phyloP scores from a whole-genome alignment of 2,329 filamentous ascomycete species.

The Sarocladium oryzae region DNA sequence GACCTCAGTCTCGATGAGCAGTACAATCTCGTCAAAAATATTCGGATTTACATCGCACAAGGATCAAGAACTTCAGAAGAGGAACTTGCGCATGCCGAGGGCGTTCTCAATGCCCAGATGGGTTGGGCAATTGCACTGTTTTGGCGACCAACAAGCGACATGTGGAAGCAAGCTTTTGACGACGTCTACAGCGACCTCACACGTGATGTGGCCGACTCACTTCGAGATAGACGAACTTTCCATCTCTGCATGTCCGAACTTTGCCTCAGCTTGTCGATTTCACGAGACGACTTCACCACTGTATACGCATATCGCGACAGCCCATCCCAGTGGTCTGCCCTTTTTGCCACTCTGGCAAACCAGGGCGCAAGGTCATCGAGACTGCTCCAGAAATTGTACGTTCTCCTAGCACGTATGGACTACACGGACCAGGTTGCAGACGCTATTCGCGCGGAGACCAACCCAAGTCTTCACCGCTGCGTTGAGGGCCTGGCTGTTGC shows the following conservation, averaged over 20 bases:
- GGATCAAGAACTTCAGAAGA: not conserved
- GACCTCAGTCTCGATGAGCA: not conserved
- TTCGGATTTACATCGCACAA: not conserved
- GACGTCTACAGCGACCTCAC: not conserved
- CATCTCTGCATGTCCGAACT: not conserved
- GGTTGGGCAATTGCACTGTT: not conserved
- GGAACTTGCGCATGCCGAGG: too few relatives aligned
- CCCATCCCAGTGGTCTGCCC: not conserved
- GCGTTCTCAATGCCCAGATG: not conserved
- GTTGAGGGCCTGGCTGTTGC: slow-evolving; percentile 8
- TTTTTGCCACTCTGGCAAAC: not conserved
- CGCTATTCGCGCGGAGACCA: not conserved
- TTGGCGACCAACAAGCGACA: not conserved
- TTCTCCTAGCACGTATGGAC: not conserved
- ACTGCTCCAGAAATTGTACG: slow-evolving; percentile 5
- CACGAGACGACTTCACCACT: not conserved
- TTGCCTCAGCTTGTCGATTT: not conserved
- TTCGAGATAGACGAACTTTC: not conserved
- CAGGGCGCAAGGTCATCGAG: not conserved
- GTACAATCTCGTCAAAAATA: not conserved
- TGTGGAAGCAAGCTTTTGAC: not conserved
- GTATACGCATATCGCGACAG: not conserved
- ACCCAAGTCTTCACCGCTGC: not conserved
- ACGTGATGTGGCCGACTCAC: not conserved
- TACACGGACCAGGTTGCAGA: slow-evolving; percentile 2